Evolutionary conservation across 2,329 filamentous ascomycete species (phyloP).

Genomic region (Cladophialophora carrionii): DNA sequence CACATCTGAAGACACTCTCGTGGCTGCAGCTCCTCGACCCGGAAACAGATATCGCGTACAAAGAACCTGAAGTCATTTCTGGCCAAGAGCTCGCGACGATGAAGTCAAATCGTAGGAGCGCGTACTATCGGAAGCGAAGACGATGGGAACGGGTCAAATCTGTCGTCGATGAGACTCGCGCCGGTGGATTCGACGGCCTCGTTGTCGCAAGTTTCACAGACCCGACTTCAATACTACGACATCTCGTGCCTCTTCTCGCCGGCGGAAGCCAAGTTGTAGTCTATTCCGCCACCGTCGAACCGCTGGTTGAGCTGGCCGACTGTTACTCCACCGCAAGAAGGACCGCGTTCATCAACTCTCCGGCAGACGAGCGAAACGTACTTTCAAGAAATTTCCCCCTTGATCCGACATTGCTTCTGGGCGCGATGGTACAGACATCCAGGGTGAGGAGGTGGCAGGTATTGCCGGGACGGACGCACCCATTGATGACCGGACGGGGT

Average conservation of each 20-base stretch:
- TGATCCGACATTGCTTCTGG: constrained; percentile 82
- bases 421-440: constrained; percentile 77
- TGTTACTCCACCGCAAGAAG: constrained; percentile 80
- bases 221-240: constrained; percentile 71
- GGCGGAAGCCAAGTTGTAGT: constrained; percentile 84
- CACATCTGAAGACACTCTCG: constrained; percentile 78
- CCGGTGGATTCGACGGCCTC: constrained; percentile 79
- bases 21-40: constrained; percentile 91
- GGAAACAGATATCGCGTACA: constrained; percentile 72
- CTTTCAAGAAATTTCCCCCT: constrained; percentile 74
- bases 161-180: constrained; percentile 73
- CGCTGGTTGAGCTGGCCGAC: constrained; percentile 76
- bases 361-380: constrained; percentile 21
- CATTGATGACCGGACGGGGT: constrained; percentile 85
- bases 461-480: constrained; percentile 86
- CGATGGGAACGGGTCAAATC: constrained; percentile 74
- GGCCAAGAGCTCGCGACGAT: constrained; percentile 66
- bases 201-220: constrained; percentile 84
- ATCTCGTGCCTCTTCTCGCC: constrained; percentile 75
- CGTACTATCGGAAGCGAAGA: constrained; percentile 85
- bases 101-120: constrained; percentile 81
- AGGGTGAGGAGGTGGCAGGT: constrained; percentile 85
- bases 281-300: constrained; percentile 80
- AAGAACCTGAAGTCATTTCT: constrained; percentile 62
- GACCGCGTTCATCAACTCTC: constrained; percentile 64